Conservation (phyloP, 805 yeast species). For the Wickerhamiella dianesei region DNA sequence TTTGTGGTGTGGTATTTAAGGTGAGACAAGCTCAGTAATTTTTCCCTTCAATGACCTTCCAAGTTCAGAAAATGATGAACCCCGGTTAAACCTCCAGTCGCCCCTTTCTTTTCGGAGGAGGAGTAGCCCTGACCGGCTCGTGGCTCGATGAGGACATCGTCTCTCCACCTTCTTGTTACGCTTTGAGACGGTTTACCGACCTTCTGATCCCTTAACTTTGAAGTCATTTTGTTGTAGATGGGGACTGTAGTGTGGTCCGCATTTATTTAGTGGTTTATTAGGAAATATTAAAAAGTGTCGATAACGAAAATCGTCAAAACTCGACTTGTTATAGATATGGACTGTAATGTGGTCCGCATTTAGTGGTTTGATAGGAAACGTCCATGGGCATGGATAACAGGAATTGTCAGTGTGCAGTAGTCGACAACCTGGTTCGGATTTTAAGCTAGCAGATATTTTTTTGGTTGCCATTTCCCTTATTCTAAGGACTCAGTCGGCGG, state of each 20-base stretch:
- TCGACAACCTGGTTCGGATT: too few relatives aligned
- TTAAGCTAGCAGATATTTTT: too few relatives aligned
- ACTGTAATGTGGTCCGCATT: too few relatives aligned
- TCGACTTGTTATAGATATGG: too few relatives aligned
- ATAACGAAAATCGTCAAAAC: too few relatives aligned
- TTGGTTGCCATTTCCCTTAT: neutral
- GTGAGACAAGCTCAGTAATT: neutral
- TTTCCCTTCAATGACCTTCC: slow-evolving; percentile 17
- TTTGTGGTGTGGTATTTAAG: neutral
- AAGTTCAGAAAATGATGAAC: slow-evolving; percentile 21
- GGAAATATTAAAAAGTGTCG: too few relatives aligned
- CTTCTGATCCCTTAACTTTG: slow-evolving; percentile 1
- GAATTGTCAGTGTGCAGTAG: too few relatives aligned
- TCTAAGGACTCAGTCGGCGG: slow-evolving; percentile 53
- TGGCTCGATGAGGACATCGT: slow-evolving; percentile 19
- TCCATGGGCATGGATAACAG: too few relatives aligned
- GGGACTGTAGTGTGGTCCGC: too few relatives aligned
- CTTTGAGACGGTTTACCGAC: slow-evolving; percentile 9
- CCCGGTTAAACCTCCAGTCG: slow-evolving; percentile 11
- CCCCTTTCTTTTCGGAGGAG: slow-evolving; percentile 18
- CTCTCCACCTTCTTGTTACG: slow-evolving; percentile 22
- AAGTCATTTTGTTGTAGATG: neutral
- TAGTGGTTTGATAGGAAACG: too few relatives aligned
- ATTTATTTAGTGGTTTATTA: too few relatives aligned
- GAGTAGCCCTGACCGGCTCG: slow-evolving; percentile 24